Base-by-base conservation (phyloP, 129 eudicot genomes). In the Helichrysum umbraculigerum region DNA sequence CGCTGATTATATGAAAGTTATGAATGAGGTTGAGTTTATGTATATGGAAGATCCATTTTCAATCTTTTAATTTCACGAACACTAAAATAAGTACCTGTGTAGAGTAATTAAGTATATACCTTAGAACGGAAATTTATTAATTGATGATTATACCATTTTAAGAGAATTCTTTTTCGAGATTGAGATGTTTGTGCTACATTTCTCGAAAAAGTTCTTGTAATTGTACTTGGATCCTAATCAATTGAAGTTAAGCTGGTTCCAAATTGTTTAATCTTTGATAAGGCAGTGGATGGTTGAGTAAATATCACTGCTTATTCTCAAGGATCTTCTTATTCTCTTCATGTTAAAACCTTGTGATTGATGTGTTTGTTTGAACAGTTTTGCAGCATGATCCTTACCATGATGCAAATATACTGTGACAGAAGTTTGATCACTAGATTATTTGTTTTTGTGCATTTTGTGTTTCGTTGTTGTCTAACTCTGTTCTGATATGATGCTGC, bases 71-170 rank as follows among this genome's bases (percentile, higher is more conserved):
- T 80, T 80, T 80, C 71, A 74, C 50, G 32, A 34, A 57, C 57
- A 39, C 34, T 73, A 66, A 80, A 80, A 80, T 80, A 80, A 80
- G 71, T 32, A 58, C 47, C 67, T 66, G 7, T 74, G 75, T 44
- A 80, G 84, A 74, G 74, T 80, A 80, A 80, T 80, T 80, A 74
- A 80, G 73, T 80, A 80, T 68, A 80, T 74, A 80, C 70, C 78
- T 61, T 73, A 79, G 79, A 79, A 29, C 17, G 29, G 76, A 78
- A 78, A 54, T 37, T 70, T 69, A 78, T 59, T 34, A 66, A 73
- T 56, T 67, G 68, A 72, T 73, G 79, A 72, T 73, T 79, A 79
- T 54, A 73, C 83, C 22, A 54, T 52, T 52, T 72, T 76, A 76
- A 62, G 54, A 35, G 37, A 44, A 33, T 50, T 37, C 65, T 16